phyloP scores from a whole-genome alignment of 1,284 basidiomycete genomes.

The Boletus calvinii region DNA sequence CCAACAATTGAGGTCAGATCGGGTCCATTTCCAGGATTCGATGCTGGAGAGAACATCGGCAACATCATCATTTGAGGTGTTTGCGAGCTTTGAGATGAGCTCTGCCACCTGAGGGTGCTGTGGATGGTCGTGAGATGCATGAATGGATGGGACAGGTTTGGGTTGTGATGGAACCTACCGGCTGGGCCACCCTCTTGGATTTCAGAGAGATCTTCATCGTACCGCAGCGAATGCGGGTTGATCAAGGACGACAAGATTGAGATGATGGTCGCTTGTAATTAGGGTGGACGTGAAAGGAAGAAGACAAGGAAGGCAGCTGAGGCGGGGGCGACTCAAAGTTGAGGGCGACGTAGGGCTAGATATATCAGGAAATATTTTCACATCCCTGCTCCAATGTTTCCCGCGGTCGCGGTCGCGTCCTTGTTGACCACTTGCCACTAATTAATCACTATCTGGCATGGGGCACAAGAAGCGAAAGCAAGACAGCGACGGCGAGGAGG shows the following conservation, averaged over 20 bases:
- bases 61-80: conserved; percentile 65
- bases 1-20: conserved; percentile 98
- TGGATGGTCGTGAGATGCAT: conserved; percentile 24
- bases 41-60: conserved; percentile 62
- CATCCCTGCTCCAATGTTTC: conserved; percentile 11
- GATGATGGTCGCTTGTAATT: conserved; percentile 8
- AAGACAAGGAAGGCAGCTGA: conserved; percentile 18
- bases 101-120: conserved; percentile 77
- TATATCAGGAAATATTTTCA: conserved; percentile 37
- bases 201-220: conserved; percentile 80
- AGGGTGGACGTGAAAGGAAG: conserved; percentile 14
- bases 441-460: conserved; percentile 2
- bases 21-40: conserved; percentile 89
- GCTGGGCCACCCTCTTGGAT: conserved; percentile 71
- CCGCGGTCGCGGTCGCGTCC: conserved; percentile 9
- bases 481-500: conserved; percentile 31
- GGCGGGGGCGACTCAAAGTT: conserved; percentile 3
- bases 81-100: conserved; percentile 67
- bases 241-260: conserved; percentile 20
- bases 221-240: conserved; percentile 49
- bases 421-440: background rate
- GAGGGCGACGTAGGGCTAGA: conserved; percentile 30
- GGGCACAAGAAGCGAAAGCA: conserved; percentile 33
- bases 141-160: conserved; percentile 27
- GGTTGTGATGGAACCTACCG: conserved; percentile 41